Percentiles rank a stretch among this genome's conserved stretches.
Conservation (phyloP, 2,329 filamentous ascomycete genomes). For the Leptographium procerum region DNA sequence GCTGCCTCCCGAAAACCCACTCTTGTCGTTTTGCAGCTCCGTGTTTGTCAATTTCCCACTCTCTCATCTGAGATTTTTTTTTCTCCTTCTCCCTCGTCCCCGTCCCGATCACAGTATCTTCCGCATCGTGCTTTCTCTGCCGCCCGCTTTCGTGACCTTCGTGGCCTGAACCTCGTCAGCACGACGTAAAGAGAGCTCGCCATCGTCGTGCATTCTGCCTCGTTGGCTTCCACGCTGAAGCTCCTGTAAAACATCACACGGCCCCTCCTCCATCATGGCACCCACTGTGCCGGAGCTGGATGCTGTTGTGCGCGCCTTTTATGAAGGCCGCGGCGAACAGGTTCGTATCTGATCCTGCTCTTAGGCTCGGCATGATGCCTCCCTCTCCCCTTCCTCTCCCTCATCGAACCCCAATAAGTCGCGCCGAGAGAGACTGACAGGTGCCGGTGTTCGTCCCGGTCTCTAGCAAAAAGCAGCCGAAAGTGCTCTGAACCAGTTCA, state of each 20-base stretch:
- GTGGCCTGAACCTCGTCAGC: neutral
- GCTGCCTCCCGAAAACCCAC: conserved; percentile 1
- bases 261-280: conserved; percentile 37
- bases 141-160: neutral
- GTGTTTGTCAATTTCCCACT: neutral
- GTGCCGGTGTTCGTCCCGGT: conserved; percentile 19
- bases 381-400: neutral
- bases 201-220: neutral
- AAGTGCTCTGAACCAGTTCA: conserved; percentile 93
- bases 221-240: neutral
- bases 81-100: neutral
- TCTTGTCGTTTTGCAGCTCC: neutral
- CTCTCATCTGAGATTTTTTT: neutral
- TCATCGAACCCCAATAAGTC: conserved; percentile 10
- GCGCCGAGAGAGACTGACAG: too few relatives aligned
- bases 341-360: conserved; percentile 38
- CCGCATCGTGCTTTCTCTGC: neutral
- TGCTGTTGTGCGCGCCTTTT: conserved; percentile 91
- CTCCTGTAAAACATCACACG: neutral
- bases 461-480: conserved; percentile 90
- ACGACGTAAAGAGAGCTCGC: neutral
- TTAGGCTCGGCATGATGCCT: too few relatives aligned
- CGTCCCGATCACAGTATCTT: neutral
- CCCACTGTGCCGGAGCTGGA: conserved; percentile 87
- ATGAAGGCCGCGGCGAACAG: conserved; percentile 89